A percentile compares a stretch with the other conserved stretches of the same genome.
Evolutionary conservation across 306 rosid species (phyloP).

Genomic region (Cicer bijugum): DNA sequence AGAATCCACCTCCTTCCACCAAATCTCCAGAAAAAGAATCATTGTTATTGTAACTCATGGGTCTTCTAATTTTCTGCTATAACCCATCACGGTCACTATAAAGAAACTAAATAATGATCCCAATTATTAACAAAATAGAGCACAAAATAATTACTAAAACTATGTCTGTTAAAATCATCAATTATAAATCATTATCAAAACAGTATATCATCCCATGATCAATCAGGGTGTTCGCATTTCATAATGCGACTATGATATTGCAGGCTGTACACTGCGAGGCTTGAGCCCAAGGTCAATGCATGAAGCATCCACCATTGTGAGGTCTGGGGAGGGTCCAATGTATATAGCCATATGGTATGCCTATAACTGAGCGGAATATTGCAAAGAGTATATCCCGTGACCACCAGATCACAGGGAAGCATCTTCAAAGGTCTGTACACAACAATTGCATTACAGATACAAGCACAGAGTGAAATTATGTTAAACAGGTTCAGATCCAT

Average conservation of each 20-base stretch:
- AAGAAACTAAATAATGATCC: slow-evolving; percentile 8
- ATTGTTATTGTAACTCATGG: not conserved
- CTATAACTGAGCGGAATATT: not conserved
- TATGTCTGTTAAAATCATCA: not conserved
- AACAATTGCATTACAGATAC: not conserved
- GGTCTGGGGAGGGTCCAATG: not conserved
- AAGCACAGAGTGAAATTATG: not conserved
- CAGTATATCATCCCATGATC: slow-evolving; percentile 1
- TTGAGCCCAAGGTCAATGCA: not conserved
- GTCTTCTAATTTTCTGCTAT: not conserved
- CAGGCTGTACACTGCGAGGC: not conserved
- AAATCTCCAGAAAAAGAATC: not conserved
- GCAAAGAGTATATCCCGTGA: not conserved
- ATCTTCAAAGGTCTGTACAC: slow-evolving; percentile 8
- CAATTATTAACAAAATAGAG: not conserved
- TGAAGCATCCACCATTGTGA: not conserved
- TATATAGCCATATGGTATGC: not conserved
- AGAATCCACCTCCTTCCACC: not conserved
- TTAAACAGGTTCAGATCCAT: not conserved
- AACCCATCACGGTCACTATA: not conserved
- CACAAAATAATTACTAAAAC: not conserved
- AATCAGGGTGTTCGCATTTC: not conserved
- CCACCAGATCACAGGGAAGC: slow-evolving; percentile 17
- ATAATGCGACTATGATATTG: not conserved
- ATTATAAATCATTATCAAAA: not conserved